phyloP scores from a whole-genome alignment of 1,139 yeast species.

The Suhomyces coccinellae region DNA sequence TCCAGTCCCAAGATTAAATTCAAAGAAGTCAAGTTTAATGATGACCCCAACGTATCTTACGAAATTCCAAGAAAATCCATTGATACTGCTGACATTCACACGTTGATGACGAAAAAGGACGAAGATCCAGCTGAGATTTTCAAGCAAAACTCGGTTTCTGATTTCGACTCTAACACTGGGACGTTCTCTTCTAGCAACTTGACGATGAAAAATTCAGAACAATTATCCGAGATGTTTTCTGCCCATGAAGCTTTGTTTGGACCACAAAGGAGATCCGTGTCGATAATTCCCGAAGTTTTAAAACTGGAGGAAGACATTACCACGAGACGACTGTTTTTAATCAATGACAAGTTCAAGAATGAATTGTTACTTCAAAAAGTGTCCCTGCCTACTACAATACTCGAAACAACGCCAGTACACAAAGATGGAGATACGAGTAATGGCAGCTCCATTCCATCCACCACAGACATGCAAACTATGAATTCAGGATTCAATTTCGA shows the following conservation, averaged over 20 bases:
- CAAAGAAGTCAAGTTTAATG: conserved; percentile 33
- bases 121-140: not conserved
- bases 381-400: conserved; percentile 27
- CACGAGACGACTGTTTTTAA: conserved; percentile 3
- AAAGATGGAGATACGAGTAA: conserved; percentile 14
- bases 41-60: conserved; percentile 2
- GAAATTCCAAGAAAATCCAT: not conserved
- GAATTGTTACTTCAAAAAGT: conserved; percentile 20
- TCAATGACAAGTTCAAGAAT: conserved; percentile 19
- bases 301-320: conserved; percentile 1
- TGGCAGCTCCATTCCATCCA: conserved; percentile 3
- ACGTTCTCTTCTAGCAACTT: not conserved
- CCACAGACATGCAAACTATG: not conserved
- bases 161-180: not conserved
- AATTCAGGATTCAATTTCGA: not conserved
- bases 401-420: conserved; percentile 26
- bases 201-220: conserved; percentile 16
- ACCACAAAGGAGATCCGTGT: conserved; percentile 11
- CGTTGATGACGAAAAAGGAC: not conserved
- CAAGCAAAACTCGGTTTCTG: not conserved
- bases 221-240: conserved; percentile 28
- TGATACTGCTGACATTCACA: not conserved
- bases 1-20: conserved; percentile 21
- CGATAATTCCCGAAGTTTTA: not conserved
- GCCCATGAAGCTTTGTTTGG: conserved; percentile 38